Percentiles rank a stretch among this genome's conserved stretches.
Conservation (phyloP, 2,329 filamentous ascomycete genomes). For the Aspergillus intermedius region DNA sequence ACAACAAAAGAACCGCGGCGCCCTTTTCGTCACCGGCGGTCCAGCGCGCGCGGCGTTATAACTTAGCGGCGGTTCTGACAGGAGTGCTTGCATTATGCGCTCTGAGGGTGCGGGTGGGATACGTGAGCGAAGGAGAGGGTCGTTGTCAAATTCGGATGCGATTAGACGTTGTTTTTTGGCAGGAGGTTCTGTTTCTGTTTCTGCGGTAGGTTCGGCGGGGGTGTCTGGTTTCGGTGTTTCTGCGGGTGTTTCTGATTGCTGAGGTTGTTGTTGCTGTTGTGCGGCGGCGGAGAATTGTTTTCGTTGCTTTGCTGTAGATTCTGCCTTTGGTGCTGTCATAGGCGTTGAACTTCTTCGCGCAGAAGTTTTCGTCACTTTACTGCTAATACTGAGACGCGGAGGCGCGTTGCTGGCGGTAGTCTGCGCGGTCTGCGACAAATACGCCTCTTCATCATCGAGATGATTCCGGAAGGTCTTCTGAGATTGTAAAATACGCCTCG, state of each 20-base stretch:
- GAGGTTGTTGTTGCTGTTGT: constrained; percentile 1
- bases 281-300: constrained; percentile 14
- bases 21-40: constrained; percentile 24
- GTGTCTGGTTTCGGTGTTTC: background rate
- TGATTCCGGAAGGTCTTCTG: constrained; percentile 47
- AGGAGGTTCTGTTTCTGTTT: background rate
- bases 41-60: constrained; percentile 42
- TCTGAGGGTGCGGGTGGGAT: constrained; percentile 39
- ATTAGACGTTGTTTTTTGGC: constrained; percentile 17
- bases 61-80: constrained; percentile 41
- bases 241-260: background rate
- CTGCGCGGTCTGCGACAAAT: constrained; percentile 21
- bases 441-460: constrained; percentile 46
- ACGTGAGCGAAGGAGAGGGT: constrained; percentile 38
- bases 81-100: constrained; percentile 39
- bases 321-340: constrained; percentile 9
- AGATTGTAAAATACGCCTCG: constrained; percentile 42
- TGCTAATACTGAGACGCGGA: constrained; percentile 10
- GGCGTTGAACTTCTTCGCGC: constrained; percentile 23
- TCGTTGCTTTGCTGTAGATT: constrained; percentile 9
- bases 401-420: background rate
- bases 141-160: constrained; percentile 33
- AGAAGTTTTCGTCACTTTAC: constrained; percentile 18
- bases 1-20: constrained; percentile 39
- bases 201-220: constrained; percentile 5